Evolutionary conservation across 1,284 basidiomycete genomes (phyloP), one percentile per base, ranked within the genome.

Genomic region (Papiliotrema nemorosa): DNA sequence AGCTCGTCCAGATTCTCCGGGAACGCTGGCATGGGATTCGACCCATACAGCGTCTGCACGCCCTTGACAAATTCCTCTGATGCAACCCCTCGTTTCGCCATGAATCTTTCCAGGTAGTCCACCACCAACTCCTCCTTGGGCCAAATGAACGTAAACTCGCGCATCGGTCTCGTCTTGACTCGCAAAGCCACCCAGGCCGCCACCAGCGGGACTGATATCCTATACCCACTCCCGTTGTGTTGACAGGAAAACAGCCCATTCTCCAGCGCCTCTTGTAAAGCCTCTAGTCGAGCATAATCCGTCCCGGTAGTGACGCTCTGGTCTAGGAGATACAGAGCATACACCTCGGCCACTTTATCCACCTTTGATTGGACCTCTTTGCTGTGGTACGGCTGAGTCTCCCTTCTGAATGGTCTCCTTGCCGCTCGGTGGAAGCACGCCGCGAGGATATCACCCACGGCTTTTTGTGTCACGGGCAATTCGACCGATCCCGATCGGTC

Each of bases 111-210:
- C 5, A 53, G 14, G 27, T 47, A 44, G 5, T 43, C 13, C 24
- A 49, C 13, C 7, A 55, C 47, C 20, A 31, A 7, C n/a, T 40
- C 39, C n/a, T 21, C 18, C 13, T 36, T 31, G 3, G 50, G 44
- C 33, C 42, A 47, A 9, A 40, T 44, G 37, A 50, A 44, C 10
- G 21, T 34, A 22, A 46, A 22, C 12, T 20, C 26, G 3, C 13
- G 18, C 24, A 12, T 39, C 9, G 20, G 26, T 4, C 34, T 47
- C 25, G 39, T 16, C 36, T 51, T 45, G 7, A 38, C n/a, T 9
- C 53, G 53, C 27, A 58, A 38, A 1, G 55, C 49, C 13, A 43
- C 40, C 54, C 51, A 55, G 6, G 50, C 57, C 12, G 54, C 47
- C 21, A 52, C 45, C 2, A 58, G 35, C 6, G 50, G 35, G 2